These are phyloP conservation scores for Pyrus pyrifolia DNA, from an alignment of 306 rosid genomes.

Conservation along the genomic window DNA sequence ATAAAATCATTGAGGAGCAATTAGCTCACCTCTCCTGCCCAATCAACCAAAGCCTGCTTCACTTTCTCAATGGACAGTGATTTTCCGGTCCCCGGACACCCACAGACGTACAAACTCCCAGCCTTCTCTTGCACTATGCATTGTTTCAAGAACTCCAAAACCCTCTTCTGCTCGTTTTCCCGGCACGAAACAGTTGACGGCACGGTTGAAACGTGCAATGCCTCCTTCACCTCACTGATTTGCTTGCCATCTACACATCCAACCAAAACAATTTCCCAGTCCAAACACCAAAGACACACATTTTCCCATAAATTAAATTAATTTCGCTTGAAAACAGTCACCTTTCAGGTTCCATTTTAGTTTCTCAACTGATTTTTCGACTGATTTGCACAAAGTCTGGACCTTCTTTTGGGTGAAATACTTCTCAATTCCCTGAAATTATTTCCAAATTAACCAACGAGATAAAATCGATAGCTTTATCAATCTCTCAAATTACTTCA, in stretches of 20 bases:
- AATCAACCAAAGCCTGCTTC: conserved; percentile 40
- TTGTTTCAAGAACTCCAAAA: conserved; percentile 62
- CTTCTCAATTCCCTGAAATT: conserved; percentile 30
- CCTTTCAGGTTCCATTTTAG: conserved; percentile 69
- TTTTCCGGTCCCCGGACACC: conserved; percentile 91
- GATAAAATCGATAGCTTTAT: not conserved
- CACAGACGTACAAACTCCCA: conserved; percentile 79
- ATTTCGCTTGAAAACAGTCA: conserved; percentile 2
- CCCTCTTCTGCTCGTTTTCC: conserved; percentile 66
- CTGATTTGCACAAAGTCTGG: conserved; percentile 7
- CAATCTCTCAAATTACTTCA: not conserved
- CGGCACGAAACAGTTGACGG: conserved; percentile 63
- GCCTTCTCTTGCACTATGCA: conserved; percentile 60
- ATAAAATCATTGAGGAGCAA: not conserved
- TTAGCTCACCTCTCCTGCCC: conserved; percentile 55
- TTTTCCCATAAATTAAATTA: too few relatives aligned
- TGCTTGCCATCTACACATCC: conserved; percentile 49
- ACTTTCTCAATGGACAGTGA: conserved; percentile 72
- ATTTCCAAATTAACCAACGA: not conserved
- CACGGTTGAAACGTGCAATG: conserved; percentile 60
- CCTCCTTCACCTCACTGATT: conserved; percentile 56
- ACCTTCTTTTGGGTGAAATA: conserved; percentile 12
- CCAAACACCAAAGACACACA: not conserved
- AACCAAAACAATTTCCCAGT: not conserved
- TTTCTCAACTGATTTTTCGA: conserved; percentile 17